phyloP scores from a whole-genome alignment of 2,329 filamentous ascomycete species.

The Botryotinia globosa region DNA sequence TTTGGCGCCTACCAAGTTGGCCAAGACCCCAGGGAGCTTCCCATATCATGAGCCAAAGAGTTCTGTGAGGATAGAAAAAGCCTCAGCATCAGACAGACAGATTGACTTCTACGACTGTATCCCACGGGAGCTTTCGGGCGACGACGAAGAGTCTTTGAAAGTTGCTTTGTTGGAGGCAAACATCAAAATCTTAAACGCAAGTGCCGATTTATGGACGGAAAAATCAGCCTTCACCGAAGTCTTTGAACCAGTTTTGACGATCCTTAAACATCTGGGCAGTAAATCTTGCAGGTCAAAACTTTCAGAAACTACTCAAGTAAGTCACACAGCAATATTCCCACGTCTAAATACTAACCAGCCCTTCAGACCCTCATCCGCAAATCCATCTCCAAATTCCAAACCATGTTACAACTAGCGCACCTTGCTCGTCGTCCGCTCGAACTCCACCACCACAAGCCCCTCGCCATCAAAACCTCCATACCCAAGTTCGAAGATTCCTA shows the following conservation, averaged over 20 bases:
- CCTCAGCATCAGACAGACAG: constrained; percentile 47
- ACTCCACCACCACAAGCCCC: constrained; percentile 83
- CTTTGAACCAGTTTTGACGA: constrained; percentile 61
- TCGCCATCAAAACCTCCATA: constrained; percentile 82
- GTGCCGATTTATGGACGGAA: constrained; percentile 69
- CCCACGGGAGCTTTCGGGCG: constrained; percentile 27
- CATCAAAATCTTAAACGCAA: constrained; percentile 61
- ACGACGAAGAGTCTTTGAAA: constrained; percentile 44
- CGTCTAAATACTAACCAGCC: neutral
- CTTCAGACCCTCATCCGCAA: constrained; percentile 30
- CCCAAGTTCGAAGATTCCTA: constrained; percentile 96
- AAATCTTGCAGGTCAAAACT: constrained; percentile 52
- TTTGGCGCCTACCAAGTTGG: constrained; percentile 56
- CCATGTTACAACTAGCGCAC: constrained; percentile 59
- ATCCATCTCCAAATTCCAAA: constrained; percentile 45
- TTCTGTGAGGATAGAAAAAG: constrained; percentile 50
- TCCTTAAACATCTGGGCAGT: constrained; percentile 60
- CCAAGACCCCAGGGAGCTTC: constrained; percentile 53
- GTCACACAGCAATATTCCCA: neutral
- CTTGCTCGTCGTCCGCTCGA: constrained; percentile 73
- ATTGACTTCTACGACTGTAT: constrained; percentile 60
- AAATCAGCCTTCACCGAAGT: constrained; percentile 77
- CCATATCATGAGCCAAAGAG: constrained; percentile 57
- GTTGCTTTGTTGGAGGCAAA: constrained; percentile 61
- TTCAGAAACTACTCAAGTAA: constrained; percentile 40